phyloP scores from a whole-genome alignment of 768 basidiomycete species.

The Lactarius psammicola region DNA sequence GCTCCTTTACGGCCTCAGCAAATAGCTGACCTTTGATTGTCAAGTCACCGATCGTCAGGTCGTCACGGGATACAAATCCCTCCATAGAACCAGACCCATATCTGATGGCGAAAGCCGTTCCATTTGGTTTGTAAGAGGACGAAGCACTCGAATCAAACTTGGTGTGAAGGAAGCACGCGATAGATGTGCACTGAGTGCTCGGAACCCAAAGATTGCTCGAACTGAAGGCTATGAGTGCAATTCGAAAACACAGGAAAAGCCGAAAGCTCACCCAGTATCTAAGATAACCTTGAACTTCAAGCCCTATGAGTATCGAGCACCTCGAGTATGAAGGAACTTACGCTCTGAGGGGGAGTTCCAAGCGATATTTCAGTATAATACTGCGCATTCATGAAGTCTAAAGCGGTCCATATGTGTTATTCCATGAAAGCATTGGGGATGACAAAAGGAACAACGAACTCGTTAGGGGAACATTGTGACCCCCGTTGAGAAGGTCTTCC shows the following conservation, averaged over 20 bases:
- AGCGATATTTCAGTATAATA: constrained; percentile 88
- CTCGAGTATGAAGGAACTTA: constrained; percentile 38
- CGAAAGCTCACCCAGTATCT: constrained; percentile 71
- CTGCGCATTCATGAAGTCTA: constrained; percentile 98
- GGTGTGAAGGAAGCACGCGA: constrained; percentile 90
- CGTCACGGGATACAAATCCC: constrained; percentile 89
- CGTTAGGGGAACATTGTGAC: constrained; percentile 83
- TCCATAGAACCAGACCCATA: constrained; percentile 98
- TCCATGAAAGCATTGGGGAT: neutral
- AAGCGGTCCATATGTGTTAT: constrained; percentile 21
- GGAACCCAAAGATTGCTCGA: constrained; percentile 97
- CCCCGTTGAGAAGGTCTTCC: constrained; percentile 62
- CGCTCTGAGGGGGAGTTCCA: constrained; percentile 80
- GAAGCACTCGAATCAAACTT: constrained; percentile 86
- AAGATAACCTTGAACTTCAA: constrained; percentile 88
- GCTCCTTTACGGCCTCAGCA: constrained; percentile 94
- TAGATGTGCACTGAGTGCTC: constrained; percentile 73
- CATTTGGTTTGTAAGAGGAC: constrained; percentile 86
- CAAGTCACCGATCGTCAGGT: constrained; percentile 79
- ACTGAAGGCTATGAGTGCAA: constrained; percentile 39
- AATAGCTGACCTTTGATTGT: constrained; percentile 75
- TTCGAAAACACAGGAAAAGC: neutral
- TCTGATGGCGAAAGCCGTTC: constrained; percentile 82
- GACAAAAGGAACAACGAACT: constrained; percentile 52
- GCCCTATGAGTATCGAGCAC: constrained; percentile 8